Base-by-base conservation (phyloP, 805 yeast species). In the Metschnikowia koreensis region DNA sequence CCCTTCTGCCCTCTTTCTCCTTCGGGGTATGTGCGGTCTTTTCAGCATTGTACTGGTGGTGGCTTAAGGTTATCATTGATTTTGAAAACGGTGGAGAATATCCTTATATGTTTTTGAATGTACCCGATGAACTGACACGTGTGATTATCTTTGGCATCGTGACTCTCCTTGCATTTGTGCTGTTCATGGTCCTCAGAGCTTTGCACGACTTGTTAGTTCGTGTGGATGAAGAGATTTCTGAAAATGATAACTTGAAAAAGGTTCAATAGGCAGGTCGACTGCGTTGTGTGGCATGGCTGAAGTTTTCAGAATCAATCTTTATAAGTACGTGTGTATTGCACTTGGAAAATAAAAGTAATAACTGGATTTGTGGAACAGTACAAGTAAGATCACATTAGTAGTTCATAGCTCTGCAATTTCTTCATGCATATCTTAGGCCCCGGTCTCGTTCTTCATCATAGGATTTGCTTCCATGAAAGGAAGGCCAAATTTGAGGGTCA, bases 51-150 rank as follows among this genome's bases (percentile, higher is more conserved):
- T 86, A 86, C 64, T 85, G 87, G 81, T 60, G 67, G 41, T 75
- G 76, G 64, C 68, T 86, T 48, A 76, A 78, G 51, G 45, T 59
- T 8, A 64, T 83, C 52, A 70, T 86, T 26, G 80, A 77, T 50
- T 67, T 77, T 33, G 70, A 71, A 17, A 62, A 55, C 26, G 80
- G 80, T 7, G 84, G 77, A 2, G 70, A 66, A 15, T 86, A 81
- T 58, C 93, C 93, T 0, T 86, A 86, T 61, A 87, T 84, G 8
- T 86, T 86, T 61, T 69, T 86, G 60, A 80, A 85, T 61, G 85
- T 80, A 12, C 73, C 68, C 4, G 70, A 67, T 6, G 77, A 71
- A 33, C 67, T 68, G 9, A 65, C 65, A 17, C 73, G 87, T 52
- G 63, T 73, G 1, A 54, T 74, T 7, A 79, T 85, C 17, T 86